Evolutionary conservation across 441 rosid genomes (phyloP).

Genomic region (Populus hybrid): DNA sequence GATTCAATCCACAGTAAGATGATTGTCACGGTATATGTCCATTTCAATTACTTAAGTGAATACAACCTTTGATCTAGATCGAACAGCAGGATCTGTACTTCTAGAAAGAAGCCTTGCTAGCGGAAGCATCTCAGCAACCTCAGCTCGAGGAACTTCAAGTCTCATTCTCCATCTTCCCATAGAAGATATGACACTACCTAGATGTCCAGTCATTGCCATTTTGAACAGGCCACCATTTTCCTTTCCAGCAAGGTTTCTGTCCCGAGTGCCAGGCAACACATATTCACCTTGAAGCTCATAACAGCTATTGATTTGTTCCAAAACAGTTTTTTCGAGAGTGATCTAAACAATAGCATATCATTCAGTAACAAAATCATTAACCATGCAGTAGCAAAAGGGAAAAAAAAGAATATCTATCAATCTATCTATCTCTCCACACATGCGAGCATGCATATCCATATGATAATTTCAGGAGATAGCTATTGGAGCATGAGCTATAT

Average conservation of each 20-base stretch:
- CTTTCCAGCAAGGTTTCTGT: constrained; percentile 69
- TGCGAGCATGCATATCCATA: not conserved
- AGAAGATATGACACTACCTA: constrained; percentile 94
- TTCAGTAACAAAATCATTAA: constrained; percentile 3
- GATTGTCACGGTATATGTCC: constrained; percentile 6
- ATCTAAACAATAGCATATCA: constrained; percentile 38
- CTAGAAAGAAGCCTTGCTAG: constrained; percentile 97
- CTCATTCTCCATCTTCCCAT: constrained; percentile 99
- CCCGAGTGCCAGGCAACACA: constrained; percentile 95
- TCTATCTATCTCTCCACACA: constrained; percentile 1
- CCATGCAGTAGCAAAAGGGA: not conserved
- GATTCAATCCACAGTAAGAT: not conserved
- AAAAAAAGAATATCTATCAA: not conserved
- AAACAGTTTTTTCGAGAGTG: constrained; percentile 86
- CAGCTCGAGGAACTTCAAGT: constrained; percentile 98
- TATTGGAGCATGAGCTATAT: not conserved
- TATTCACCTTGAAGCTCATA: constrained; percentile 99
- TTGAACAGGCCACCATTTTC: constrained; percentile 73
- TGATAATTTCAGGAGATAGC: not conserved
- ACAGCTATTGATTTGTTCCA: constrained; percentile 86
- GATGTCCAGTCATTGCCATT: constrained; percentile 96
- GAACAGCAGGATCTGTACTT: constrained; percentile 98
- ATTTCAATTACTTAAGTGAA: constrained; percentile 18
- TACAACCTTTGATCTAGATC: constrained; percentile 87
- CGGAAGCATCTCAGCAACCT: constrained; percentile 99